These are phyloP conservation scores for Exophiala spinifera DNA, from an alignment of 2,329 filamentous ascomycete genomes.

Conservation along the genomic window DNA sequence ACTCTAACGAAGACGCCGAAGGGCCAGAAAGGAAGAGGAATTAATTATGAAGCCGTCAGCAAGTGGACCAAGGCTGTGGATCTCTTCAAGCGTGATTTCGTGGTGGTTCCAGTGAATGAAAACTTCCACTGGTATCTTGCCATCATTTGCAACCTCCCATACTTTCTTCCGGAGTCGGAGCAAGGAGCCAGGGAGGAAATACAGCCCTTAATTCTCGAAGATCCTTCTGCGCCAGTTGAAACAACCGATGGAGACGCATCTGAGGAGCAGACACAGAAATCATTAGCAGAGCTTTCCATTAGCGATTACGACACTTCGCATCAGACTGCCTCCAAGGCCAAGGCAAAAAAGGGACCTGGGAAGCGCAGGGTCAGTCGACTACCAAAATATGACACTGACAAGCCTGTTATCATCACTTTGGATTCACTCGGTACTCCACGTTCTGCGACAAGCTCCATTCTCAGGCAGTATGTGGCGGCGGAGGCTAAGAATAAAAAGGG, in stretches of 20 bases:
- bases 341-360: conserved; percentile 13
- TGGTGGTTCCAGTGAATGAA: conserved; percentile 90
- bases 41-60: conserved; percentile 82
- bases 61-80: conserved; percentile 86
- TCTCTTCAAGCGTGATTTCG: conserved; percentile 79
- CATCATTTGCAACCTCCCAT: conserved; percentile 79
- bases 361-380: conserved; percentile 32
- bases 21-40: conserved; percentile 50
- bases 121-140: conserved; percentile 87
- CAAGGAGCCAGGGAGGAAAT: conserved; percentile 22
- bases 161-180: conserved; percentile 9
- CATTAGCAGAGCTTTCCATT: conserved; percentile 11
- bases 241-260: no score
- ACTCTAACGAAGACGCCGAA: conserved; percentile 62
- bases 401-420: conserved; percentile 75
- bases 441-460: conserved; percentile 54
- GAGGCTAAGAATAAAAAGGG: conserved; percentile 64
- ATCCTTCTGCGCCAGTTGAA: no score
- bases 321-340: conserved; percentile 9
- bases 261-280: conserved; percentile 12
- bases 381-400: conserved; percentile 48
- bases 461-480: conserved; percentile 73
- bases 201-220: no score
- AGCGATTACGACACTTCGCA: conserved; percentile 18
- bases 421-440: conserved; percentile 75